phyloP scores from a whole-genome alignment of 306 rosid species.

The Hylodesmum podocarpum region DNA sequence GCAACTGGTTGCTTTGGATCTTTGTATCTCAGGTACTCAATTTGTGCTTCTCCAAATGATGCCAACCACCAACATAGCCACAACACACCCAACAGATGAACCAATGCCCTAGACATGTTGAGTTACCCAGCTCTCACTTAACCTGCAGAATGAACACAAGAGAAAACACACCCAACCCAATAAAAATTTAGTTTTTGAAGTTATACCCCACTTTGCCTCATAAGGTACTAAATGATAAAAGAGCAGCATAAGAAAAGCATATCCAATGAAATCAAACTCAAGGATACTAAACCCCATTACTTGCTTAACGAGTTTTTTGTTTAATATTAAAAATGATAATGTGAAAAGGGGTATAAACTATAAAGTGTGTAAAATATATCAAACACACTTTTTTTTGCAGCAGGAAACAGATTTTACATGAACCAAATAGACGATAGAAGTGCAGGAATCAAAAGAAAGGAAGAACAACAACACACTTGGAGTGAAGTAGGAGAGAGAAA shows the following conservation, averaged over 20 bases:
- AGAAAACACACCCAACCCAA: conserved; percentile 19
- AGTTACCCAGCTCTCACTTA: conserved; percentile 14
- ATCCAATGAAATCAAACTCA: conserved; percentile 36
- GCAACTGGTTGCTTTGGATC: conserved; percentile 63
- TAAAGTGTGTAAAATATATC: conserved; percentile 19
- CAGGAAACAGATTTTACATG: not conserved
- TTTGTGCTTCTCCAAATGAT: conserved; percentile 48
- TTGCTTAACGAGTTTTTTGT: conserved; percentile 16
- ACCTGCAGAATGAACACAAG: conserved; percentile 31
- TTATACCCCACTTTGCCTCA: conserved; percentile 38
- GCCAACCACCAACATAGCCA: conserved; percentile 61
- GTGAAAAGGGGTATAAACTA: conserved; percentile 11
- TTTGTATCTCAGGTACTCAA: conserved; percentile 68
- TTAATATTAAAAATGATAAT: not conserved
- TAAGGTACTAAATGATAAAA: conserved; percentile 28
- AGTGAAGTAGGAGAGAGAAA: not conserved
- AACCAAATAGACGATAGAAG: conserved; percentile 11
- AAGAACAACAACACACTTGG: not conserved
- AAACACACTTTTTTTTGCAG: conserved; percentile 18
- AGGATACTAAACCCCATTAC: conserved; percentile 25
- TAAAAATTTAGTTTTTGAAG: conserved; percentile 19
- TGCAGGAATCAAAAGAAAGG: conserved; percentile 4
- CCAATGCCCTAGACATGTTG: conserved; percentile 46
- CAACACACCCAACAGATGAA: conserved; percentile 43
- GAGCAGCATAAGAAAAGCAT: conserved; percentile 38